phyloP scores from a whole-genome alignment of 2,329 filamentous ascomycete genomes.

The Aspergillus novoparasiticus region DNA sequence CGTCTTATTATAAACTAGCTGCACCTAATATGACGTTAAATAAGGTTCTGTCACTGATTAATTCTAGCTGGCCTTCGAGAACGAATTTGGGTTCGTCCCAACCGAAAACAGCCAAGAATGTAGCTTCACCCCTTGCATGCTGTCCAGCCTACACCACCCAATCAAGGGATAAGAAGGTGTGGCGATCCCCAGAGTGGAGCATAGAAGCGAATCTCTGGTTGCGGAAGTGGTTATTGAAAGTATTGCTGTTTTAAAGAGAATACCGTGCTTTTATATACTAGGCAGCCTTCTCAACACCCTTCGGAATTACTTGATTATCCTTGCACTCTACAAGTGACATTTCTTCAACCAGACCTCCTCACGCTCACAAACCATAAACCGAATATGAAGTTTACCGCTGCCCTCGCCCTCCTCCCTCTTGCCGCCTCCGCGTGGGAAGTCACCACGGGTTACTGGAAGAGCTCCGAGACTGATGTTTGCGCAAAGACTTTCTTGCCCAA shows the following conservation, averaged over 20 bases:
- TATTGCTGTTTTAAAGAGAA: not conserved
- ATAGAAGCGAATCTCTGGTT: not conserved
- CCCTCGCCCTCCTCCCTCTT: constrained; percentile 1
- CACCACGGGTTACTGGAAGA: constrained; percentile 8
- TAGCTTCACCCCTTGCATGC: not conserved
- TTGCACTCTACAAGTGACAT: not conserved
- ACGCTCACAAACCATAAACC: not conserved
- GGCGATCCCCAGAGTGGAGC: not conserved
- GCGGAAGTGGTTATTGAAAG: not conserved
- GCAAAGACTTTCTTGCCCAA: not conserved
- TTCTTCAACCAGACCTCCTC: too few relatives aligned
- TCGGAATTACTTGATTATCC: too few relatives aligned
- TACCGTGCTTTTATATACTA: not conserved
- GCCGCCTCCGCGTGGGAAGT: constrained; percentile 5
- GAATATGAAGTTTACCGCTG: constrained; percentile 4
- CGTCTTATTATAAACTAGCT: not conserved
- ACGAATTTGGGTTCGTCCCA: not conserved
- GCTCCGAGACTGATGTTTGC: constrained; percentile 6
- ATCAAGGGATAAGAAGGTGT: not conserved
- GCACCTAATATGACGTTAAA: not conserved
- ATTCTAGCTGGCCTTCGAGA: not conserved
- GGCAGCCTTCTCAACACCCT: rapidly evolving
- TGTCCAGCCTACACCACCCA: not conserved
- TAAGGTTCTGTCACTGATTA: not conserved
- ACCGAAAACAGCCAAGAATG: not conserved